Evolutionary conservation across 1,284 basidiomycete species (phyloP).

Genomic region (Ganoderma multipileum): DNA sequence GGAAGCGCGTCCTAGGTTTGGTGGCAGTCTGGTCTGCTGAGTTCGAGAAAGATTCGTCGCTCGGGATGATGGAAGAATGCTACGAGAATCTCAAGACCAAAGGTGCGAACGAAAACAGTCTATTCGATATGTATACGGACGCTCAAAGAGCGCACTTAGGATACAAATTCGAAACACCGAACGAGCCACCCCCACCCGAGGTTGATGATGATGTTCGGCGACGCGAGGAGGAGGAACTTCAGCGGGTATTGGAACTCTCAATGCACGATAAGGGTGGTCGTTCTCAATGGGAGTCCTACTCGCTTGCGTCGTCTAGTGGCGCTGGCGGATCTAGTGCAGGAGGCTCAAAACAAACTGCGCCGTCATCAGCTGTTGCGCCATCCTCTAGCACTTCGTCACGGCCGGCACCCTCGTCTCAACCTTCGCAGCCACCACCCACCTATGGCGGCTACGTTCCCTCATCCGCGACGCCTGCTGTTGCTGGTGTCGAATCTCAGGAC

Average conservation of each 20-base stretch:
- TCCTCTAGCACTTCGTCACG: constrained; percentile 26
- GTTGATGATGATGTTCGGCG: constrained; percentile 83
- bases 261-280: constrained; percentile 89
- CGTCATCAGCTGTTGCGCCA: constrained; percentile 33
- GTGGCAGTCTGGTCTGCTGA: constrained; percentile 89
- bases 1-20: constrained; percentile 74
- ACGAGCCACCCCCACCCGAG: constrained; percentile 70
- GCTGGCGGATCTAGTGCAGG: constrained; percentile 49
- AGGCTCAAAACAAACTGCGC: constrained; percentile 32
- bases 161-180: constrained; percentile 72
- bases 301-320: constrained; percentile 47
- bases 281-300: constrained; percentile 53
- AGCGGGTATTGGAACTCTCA: constrained; percentile 88
- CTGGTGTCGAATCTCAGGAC: constrained; percentile 27
- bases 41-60: constrained; percentile 80
- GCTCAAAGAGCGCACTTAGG: constrained; percentile 46
- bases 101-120: constrained; percentile 56
- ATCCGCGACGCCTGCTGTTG: constrained; percentile 37
- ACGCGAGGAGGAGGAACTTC: constrained; percentile 92
- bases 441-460: constrained; percentile 43
- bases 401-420: constrained; percentile 23
- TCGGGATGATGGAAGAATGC: constrained; percentile 93
- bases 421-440: constrained; percentile 28
- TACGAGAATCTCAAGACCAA: constrained; percentile 85
- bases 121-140: not conserved